Conservation (phyloP, 495 filamentous ascomycete genomes). For the Poronia punctata region DNA sequence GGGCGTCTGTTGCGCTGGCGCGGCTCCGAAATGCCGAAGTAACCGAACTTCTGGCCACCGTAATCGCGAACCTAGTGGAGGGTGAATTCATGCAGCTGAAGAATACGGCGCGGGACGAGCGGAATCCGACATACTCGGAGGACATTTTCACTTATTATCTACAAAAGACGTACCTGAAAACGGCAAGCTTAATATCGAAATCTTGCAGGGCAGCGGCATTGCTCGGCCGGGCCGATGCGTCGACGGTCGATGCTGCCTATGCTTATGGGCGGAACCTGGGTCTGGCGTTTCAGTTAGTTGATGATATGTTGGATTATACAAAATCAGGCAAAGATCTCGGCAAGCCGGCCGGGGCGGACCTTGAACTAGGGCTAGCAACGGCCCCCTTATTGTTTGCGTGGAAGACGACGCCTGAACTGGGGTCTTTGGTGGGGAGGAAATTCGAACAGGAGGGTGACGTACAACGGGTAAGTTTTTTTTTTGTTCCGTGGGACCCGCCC, state of each 20-base stretch:
- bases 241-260: conserved; percentile 87
- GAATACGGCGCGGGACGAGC: conserved; percentile 85
- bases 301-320: conserved; percentile 97
- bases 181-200: conserved; percentile 90
- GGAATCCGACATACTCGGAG: conserved; percentile 72
- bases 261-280: conserved; percentile 86
- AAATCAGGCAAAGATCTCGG: conserved; percentile 75
- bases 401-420: conserved; percentile 81
- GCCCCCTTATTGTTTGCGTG: conserved; percentile 93
- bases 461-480: conserved; percentile 57
- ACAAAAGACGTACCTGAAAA: conserved; percentile 98
- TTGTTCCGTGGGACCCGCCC: too few species aligned
- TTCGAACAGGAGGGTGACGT: conserved; percentile 81
- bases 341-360: conserved; percentile 89
- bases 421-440: conserved; percentile 83
- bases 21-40: conserved; percentile 88
- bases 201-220: conserved; percentile 85
- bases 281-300: conserved; percentile 94
- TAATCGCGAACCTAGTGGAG: conserved; percentile 95
- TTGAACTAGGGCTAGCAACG: conserved; percentile 92
- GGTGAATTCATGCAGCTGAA: conserved; percentile 99
- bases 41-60: conserved; percentile 86
- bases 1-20: conserved; percentile 89
- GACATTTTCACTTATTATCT: conserved; percentile 88
- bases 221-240: conserved; percentile 66